Evolutionary conservation across 2,329 filamentous ascomycete genomes (phyloP).

Genomic region (Cordyceps pruinosa): DNA sequence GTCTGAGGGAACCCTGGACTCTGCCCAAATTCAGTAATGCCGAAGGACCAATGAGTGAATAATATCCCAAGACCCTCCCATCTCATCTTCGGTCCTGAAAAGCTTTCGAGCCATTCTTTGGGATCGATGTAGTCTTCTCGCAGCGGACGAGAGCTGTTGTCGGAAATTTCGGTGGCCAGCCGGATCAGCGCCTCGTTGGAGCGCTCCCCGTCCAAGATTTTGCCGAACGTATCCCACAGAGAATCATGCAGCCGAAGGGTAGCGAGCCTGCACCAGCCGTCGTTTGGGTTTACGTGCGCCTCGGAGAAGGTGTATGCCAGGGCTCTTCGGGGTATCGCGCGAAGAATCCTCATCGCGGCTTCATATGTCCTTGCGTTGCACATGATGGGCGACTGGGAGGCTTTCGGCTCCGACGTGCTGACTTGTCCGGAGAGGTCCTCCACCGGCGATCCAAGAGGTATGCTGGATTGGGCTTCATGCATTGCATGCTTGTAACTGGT

Average conservation of each 20-base stretch:
- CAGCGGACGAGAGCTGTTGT: not conserved
- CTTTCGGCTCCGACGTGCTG: not conserved
- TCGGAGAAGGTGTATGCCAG: not conserved
- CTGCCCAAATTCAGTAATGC: not conserved
- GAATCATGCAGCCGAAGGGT: not conserved
- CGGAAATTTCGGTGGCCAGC: not conserved
- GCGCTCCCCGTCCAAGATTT: not conserved
- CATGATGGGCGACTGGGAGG: not conserved
- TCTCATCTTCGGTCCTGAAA: not conserved
- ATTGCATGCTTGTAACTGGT: not conserved
- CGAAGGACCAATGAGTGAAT: not conserved
- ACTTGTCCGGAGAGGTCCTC: not conserved
- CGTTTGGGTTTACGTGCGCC: not conserved
- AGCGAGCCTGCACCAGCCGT: not conserved
- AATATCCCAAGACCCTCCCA: not conserved
- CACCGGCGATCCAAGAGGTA: not conserved
- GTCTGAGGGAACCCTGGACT: too few species aligned
- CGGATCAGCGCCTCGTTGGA: not conserved
- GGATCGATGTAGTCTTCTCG: not conserved
- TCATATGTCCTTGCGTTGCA: not conserved
- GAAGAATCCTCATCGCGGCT: not conserved
- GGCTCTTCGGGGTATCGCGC: not conserved
- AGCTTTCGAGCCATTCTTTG: not conserved
- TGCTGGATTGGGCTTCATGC: not conserved
- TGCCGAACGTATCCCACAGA: not conserved